Evolutionary conservation across 768 basidiomycete species (phyloP), one percentile per base, ranked within the genome.

Genomic region (Suillus clintonianus): DNA sequence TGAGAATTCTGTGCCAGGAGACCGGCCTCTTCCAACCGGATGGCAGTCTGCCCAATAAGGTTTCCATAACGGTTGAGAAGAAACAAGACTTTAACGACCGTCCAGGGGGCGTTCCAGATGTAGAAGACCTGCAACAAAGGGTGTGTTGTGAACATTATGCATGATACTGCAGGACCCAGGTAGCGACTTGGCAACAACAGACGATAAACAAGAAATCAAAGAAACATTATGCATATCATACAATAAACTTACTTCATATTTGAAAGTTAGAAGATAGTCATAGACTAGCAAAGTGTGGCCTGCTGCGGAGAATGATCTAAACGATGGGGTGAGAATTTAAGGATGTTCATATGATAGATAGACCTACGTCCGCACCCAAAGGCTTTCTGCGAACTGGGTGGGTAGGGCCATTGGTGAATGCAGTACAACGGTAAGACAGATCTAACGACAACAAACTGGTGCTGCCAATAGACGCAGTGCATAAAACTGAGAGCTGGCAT

Each of bases 261-360:
- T 43, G 55, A 74, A 11, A 27, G 74, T 74, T 1, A 74, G 53
- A 51, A 75, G 17, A 60, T 74, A 70, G 41, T 74, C 73, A 17
- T 72, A 72, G 11, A 67, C 50, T 13, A 74, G 70, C 4, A 72
- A 39, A 17, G 70, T 50, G 27, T 50, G 45, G 27, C 72, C 74
- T 43, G 69, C 58, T 51, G 72, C 45, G 32, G 65, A 54, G 30
- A 41, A 54, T 1, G 32, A 4, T 48, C 71, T 72, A 41, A 13
- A 22, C 9, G 22, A 11, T 5, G 11, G 24, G 5, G 5, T 47
- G 47, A 47, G 11, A 47, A 47, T 11, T 5, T n/a, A 13, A 47
- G 22, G 24, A 47, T 47, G 13, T 47, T 47, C 4, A 22, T 22
- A 24, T 13, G n/a, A 45, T 11, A 45, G 3, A 24, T 47, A 24